phyloP scores from a whole-genome alignment of 352 stramenopile species.

The Heterotrichella gracilis region DNA sequence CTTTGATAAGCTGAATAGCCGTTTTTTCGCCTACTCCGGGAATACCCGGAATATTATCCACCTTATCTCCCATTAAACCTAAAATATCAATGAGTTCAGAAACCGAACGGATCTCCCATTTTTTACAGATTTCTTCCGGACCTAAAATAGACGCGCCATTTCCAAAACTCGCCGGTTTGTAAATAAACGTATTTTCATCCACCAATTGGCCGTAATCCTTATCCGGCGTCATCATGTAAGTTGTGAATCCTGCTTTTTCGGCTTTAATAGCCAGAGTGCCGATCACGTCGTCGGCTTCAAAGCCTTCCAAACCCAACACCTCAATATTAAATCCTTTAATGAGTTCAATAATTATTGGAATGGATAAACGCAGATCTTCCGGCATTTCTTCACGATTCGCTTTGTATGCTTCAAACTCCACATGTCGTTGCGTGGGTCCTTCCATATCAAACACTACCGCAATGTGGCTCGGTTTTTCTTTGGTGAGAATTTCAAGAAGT shows the following conservation, averaged over 20 bases:
- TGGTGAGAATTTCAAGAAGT: background rate
- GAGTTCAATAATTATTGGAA: background rate
- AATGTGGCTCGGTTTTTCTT: background rate
- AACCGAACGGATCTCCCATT: background rate
- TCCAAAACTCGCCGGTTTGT: background rate
- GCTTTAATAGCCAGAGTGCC: background rate
- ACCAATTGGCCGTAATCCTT: background rate
- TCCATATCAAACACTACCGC: background rate
- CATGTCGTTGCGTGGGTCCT: background rate
- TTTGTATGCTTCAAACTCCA: background rate
- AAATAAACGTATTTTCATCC: background rate
- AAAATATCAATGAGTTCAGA: background rate
- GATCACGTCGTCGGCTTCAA: background rate
- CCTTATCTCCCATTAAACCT: background rate
- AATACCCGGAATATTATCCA: background rate
- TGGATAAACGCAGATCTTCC: background rate
- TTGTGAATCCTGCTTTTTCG: background rate
- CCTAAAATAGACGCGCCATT: background rate
- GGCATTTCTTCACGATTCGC: background rate
- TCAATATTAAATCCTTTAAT: background rate
- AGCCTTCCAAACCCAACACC: background rate
- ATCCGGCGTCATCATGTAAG: background rate
- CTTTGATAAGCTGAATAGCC: background rate
- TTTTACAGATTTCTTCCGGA: background rate
- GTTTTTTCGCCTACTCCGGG: background rate